Evolutionary conservation across 2,329 filamentous ascomycete species (phyloP).

Genomic region (Endocalyx cinctus): DNA sequence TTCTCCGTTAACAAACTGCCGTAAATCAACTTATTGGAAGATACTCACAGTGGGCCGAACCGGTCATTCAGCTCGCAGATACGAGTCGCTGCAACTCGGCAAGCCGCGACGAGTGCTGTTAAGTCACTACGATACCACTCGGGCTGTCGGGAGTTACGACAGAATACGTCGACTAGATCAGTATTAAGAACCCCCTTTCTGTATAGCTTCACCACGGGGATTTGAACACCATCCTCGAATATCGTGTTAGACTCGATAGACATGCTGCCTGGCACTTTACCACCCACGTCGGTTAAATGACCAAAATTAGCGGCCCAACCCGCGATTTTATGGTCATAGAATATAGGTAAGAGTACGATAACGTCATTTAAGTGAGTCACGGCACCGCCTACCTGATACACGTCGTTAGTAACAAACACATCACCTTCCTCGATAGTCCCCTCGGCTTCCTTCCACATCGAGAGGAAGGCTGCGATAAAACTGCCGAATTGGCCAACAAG

Average conservation of each 20-base stretch:
- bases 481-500: constrained; percentile 47
- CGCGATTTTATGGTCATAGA: constrained; percentile 36
- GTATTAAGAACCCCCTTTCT: constrained; percentile 37
- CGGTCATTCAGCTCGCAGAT: constrained; percentile 40
- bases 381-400: constrained; percentile 43
- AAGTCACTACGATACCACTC: constrained; percentile 45
- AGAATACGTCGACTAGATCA: constrained; percentile 39
- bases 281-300: constrained; percentile 40
- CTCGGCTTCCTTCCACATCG: constrained; percentile 31
- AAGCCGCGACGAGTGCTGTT: constrained; percentile 41
- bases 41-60: constrained; percentile 31
- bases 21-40: too few relatives aligned
- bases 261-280: constrained; percentile 46
- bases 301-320: constrained; percentile 48
- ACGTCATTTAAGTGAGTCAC: constrained; percentile 47
- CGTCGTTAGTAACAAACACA: constrained; percentile 47
- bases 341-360: constrained; percentile 44
- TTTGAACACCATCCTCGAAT: constrained; percentile 46
- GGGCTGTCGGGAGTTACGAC: constrained; percentile 42
- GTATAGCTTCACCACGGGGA: constrained; percentile 44
- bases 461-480: constrained; percentile 43
- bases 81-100: constrained; percentile 37
- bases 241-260: constrained; percentile 42
- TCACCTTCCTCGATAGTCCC: constrained; percentile 44
- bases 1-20: neutral